Evolutionary conservation across 495 filamentous ascomycete species (phyloP).

Genomic region (Bryoglossum gracile): DNA sequence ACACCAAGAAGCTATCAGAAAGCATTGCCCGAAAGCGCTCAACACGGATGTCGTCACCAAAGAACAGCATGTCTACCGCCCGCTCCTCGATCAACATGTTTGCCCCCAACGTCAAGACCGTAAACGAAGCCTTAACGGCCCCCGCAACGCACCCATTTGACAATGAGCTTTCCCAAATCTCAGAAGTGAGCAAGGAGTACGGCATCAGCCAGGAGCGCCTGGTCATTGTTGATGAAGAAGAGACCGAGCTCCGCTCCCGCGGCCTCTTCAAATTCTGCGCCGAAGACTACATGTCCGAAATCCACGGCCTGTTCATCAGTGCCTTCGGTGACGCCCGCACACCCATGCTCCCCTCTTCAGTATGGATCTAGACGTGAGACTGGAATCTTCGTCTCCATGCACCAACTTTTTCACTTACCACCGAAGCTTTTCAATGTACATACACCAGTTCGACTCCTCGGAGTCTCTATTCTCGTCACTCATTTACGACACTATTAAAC

Average conservation of each 20-base stretch:
- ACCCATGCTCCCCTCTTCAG: conserved; percentile 19
- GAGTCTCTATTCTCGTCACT: conserved; percentile 4
- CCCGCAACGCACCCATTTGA: conserved; percentile 47
- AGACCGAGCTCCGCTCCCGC: conserved; percentile 52
- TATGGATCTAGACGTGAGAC: conserved; percentile 26
- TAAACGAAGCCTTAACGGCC: conserved; percentile 1
- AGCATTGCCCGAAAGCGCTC: conserved; percentile 60
- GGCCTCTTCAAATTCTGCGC: conserved; percentile 70
- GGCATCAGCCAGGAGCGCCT: conserved; percentile 49
- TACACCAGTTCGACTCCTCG: not conserved
- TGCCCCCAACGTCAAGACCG: conserved; percentile 9
- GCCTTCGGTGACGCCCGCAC: conserved; percentile 33
- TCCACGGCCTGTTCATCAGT: conserved; percentile 55
- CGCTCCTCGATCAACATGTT: conserved; percentile 26
- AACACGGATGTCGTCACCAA: conserved; percentile 40
- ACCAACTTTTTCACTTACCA: not conserved
- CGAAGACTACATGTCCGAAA: conserved; percentile 78
- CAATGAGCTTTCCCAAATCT: conserved; percentile 64
- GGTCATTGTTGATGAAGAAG: conserved; percentile 64
- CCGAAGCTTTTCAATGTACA: not conserved
- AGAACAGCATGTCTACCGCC: conserved; percentile 23
- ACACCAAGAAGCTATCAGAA: conserved; percentile 64
- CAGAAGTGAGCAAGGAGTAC: conserved; percentile 83
- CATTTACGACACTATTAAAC: conserved; percentile 3
- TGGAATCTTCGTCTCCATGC: conserved; percentile 7